Base-by-base conservation (phyloP, 495 filamentous ascomycete genomes). In the Neurospora terricola region DNA sequence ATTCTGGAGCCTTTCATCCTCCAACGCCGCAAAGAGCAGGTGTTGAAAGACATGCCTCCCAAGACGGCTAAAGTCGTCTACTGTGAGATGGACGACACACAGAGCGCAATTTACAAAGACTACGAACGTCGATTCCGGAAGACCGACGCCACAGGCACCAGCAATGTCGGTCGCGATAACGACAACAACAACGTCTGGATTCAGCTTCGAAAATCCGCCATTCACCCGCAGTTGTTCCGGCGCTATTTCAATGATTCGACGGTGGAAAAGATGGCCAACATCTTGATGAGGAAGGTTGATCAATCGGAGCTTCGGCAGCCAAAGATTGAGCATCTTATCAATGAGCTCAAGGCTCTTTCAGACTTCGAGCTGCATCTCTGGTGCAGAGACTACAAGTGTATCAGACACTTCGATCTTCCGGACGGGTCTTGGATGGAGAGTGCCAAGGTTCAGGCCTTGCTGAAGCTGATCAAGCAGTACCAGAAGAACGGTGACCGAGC, bases 1-100 rank as follows among this genome's bases (percentile, higher is more conserved):
- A 98, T 99, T 86, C 90, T 99, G 80, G 92, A 95, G 42, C 96
- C 96, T 0, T 99, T 98, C 79, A 92, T 99, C 34, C 83, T 99
- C 0, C 93, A 96, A 43, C 87, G 96, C 6, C 94, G 96, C 83
- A 99, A 99, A 82, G 90, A 93, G 62, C 94, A 98, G 75, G 96
- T 98, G n/a, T 86, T 98, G 12, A 89, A 90, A 76, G 90, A 96
- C 74, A 84, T 99, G 27, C 94, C 96, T 0, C 83, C 86, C n/a
- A 99, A 99, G 83, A 91, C 86, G 18, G 87, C 88, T 38, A 87
- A 88, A 11, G 88, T 98, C 3, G 90, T 93, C 74, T 91, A 91
- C 76, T 97, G 94, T 77, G 85, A 91, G 36, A 88, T 98, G 84
- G 92, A 91, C 70, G 77, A 83, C 2, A 82, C 84, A 0, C 94